phyloP scores from a whole-genome alignment of 257 asterid genomes.

The Jacaranda copaia region DNA sequence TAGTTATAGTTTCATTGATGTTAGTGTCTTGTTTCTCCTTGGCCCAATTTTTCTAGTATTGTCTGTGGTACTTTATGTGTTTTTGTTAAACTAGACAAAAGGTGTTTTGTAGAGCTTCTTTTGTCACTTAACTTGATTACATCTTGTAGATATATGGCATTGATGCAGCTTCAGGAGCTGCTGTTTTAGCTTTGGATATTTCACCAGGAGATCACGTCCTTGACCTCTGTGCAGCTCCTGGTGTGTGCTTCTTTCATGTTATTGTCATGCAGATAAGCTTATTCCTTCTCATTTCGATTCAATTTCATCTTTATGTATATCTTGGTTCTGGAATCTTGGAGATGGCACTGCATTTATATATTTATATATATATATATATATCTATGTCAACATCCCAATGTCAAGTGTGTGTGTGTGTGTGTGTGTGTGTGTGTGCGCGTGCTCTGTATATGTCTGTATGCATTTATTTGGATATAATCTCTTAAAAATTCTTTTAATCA shows the following conservation, averaged over 20 bases:
- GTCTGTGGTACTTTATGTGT: background rate
- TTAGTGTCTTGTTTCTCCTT: background rate
- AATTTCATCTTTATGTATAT: background rate
- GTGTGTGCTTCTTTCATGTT: conserved; percentile 45
- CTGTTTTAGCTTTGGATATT: conserved; percentile 83
- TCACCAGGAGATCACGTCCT: conserved; percentile 82
- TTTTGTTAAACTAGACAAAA: too few species aligned
- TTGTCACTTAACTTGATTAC: conserved; percentile 30
- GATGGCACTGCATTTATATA: background rate
- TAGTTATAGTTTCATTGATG: conserved; percentile 6
- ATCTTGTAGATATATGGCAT: conserved; percentile 87
- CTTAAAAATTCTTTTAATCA: conserved; percentile 1
- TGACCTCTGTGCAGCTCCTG: conserved; percentile 98
- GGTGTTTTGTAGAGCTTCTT: background rate
- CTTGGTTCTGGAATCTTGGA: too few species aligned
- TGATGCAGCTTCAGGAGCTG: conserved; percentile 99
- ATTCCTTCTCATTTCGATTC: conserved; percentile 19
- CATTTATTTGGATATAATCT: background rate
- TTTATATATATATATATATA: background rate
- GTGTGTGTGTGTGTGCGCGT: too few species aligned
- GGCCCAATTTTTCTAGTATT: background rate
- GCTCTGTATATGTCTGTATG: background rate
- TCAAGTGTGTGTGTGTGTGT: background rate
- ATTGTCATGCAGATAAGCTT: conserved; percentile 13
- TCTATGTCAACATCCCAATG: background rate